Evolutionary conservation across 2,329 filamentous ascomycete species (phyloP).

Genomic region (Thelonectria blattea): DNA sequence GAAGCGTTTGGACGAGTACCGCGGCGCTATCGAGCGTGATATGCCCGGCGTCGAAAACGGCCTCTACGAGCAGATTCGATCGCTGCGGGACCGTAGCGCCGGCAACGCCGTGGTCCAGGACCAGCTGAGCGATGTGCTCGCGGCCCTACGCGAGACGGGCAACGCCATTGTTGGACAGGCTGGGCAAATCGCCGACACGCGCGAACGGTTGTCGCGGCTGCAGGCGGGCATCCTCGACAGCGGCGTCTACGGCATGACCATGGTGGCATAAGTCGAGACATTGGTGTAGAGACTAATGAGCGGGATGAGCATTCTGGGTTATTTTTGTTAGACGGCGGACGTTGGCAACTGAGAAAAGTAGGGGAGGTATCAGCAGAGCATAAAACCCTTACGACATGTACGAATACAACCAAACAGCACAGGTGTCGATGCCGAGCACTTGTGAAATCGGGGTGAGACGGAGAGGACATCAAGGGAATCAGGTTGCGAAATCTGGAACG

Average conservation of each 20-base stretch:
- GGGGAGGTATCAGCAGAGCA: slow-evolving; percentile 18
- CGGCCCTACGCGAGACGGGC: slow-evolving; percentile 48
- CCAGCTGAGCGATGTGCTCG: slow-evolving; percentile 47
- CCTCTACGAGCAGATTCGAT: slow-evolving; percentile 51
- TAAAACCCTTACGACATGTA: slow-evolving; percentile 36
- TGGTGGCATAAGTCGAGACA: slow-evolving; percentile 36
- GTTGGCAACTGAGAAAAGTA: slow-evolving; percentile 11
- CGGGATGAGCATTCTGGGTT: slow-evolving; percentile 19
- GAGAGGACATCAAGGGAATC: neutral
- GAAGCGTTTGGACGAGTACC: slow-evolving; percentile 51
- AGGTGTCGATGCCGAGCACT: neutral
- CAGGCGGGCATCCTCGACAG: slow-evolving; percentile 50
- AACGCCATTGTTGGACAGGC: slow-evolving; percentile 50
- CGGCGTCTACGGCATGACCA: slow-evolving; percentile 44
- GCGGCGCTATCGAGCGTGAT: slow-evolving; percentile 54
- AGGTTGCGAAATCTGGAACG: neutral
- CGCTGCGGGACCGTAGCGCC: slow-evolving; percentile 44
- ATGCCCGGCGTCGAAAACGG: slow-evolving; percentile 56
- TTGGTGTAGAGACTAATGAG: slow-evolving; percentile 22
- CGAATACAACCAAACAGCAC: slow-evolving; percentile 31
- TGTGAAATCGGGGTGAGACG: slow-evolving; percentile 4
- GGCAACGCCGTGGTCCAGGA: slow-evolving; percentile 43
- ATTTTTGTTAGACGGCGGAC: slow-evolving; percentile 6
- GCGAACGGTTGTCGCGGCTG: slow-evolving; percentile 49
- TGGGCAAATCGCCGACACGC: slow-evolving; percentile 51